Percentiles rank a stretch among this genome's conserved stretches.
Evolutionary conservation across 2,329 filamentous ascomycete genomes (phyloP).

Genomic region (Ophiostoma ulmi): DNA sequence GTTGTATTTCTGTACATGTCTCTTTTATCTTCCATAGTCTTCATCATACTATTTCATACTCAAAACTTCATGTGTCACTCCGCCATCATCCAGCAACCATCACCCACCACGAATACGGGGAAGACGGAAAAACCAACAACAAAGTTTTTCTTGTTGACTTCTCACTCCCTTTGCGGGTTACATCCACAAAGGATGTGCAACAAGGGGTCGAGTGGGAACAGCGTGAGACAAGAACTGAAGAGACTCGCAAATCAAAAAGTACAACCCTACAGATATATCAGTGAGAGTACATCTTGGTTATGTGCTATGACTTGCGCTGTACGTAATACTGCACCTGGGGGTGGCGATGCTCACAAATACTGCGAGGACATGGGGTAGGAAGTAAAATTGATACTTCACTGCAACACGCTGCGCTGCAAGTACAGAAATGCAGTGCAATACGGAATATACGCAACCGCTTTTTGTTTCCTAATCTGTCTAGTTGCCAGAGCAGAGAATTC

Average conservation of each 20-base stretch:
- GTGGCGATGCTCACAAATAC: constrained; percentile 12
- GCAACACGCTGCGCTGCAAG: not conserved
- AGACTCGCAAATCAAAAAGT: not conserved
- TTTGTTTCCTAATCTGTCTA: not conserved
- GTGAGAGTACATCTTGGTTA: not conserved
- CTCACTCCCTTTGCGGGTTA: not conserved
- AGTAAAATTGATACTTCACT: not conserved
- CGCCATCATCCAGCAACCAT: constrained; percentile 4
- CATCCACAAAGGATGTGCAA: constrained; percentile 14
- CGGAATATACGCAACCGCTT: not conserved
- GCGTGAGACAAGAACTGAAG: not conserved
- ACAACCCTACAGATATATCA: not conserved
- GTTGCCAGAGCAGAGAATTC: not conserved
- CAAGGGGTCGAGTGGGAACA: not conserved
- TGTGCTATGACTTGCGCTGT: constrained; percentile 4
- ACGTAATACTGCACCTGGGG: constrained; percentile 6
- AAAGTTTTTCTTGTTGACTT: not conserved
- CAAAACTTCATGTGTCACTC: not conserved
- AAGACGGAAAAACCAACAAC: constrained; percentile 13
- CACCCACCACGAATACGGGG: constrained; percentile 6
- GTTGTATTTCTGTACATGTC: not conserved
- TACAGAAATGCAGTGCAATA: not conserved
- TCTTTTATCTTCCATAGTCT: not conserved
- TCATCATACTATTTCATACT: not conserved
- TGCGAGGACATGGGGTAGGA: not conserved